Conservation (phyloP, 2,329 filamentous ascomycete species). For the Davidsoniella neocaledoniae region DNA sequence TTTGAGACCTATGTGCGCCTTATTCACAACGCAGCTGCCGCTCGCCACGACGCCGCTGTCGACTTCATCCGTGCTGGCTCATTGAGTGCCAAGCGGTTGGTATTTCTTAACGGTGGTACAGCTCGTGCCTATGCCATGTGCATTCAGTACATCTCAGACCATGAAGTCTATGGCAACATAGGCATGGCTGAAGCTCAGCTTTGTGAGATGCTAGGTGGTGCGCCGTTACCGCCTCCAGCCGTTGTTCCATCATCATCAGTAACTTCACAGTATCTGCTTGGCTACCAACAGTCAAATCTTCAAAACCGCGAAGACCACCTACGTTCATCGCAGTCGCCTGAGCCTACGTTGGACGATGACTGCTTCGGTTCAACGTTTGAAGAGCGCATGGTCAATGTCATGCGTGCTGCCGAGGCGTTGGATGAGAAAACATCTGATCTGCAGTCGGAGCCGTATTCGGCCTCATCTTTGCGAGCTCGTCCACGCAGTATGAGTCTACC, state of each 20-base stretch:
- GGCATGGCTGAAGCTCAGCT: conserved; percentile 4
- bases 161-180: background rate
- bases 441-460: conserved; percentile 34
- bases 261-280: background rate
- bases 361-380: conserved; percentile 15
- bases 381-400: conserved; percentile 37
- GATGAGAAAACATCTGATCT: conserved; percentile 37
- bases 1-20: conserved; percentile 26
- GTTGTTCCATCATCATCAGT: conserved; percentile 5
- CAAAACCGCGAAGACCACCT: background rate
- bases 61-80: conserved; percentile 33
- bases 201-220: conserved; percentile 4
- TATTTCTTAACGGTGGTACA: conserved; percentile 44
- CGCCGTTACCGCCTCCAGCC: conserved; percentile 1
- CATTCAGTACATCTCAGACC: conserved; percentile 34
- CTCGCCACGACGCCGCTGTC: conserved; percentile 31
- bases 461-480: conserved; percentile 20
- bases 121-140: conserved; percentile 37
- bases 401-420: conserved; percentile 41
- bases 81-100: conserved; percentile 32
- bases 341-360: conserved; percentile 8
- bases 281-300: background rate
- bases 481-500: conserved; percentile 34
- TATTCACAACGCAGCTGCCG: conserved; percentile 32
- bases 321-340: conserved; percentile 1